Base-by-base conservation (phyloP, 768 basidiomycete genomes). In the Trametes cingulata region DNA sequence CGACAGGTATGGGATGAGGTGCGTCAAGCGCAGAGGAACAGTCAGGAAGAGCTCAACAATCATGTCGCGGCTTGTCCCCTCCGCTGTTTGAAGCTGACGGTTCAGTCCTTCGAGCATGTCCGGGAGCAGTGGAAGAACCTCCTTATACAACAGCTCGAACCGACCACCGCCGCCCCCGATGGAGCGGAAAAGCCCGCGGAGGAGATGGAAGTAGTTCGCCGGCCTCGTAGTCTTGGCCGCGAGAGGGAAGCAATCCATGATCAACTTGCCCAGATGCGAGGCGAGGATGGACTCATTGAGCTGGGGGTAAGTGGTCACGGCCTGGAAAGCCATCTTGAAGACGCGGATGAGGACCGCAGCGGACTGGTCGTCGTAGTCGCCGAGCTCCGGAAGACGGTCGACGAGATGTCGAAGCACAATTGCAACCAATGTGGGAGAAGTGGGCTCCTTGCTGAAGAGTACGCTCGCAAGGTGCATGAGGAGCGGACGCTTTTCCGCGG, bases 11-110 rank as follows among this genome's bases (percentile, higher is more conserved):
- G 97, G 97, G 19, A 98, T 84, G 29, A 99, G 85, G 73, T 98
- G 95, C 1, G 95, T 98, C 17, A 99, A 79, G 37, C 97, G 90
- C 33, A 98, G 80, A 1, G 97, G 97, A 20, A 98, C 96, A 3
- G 97, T 99, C 50, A 99, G 85, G 72, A 93, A 96, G 46, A 99
- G 86, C 70, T 99, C 97, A 57, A 96, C 95, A 67, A 98, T 91
- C 78, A 98, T 88, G 73, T 99, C 97, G 53, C 90, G 82, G 52
- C 84, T 84, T 64, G 78, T 80, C n/a, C 91, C 87, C 41, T 92
- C 89, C 6, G 94, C 91, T 10, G 92, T 83, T 50, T 90, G 80
- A 17, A 99, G 82, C 60, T 98, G 94, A 50, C 90, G 85, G 67
- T 96, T 95, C 45, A 99, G 79, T 61, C 88, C 93, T 69, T 99